Evolutionary conservation across 1,284 basidiomycete genomes (phyloP).

Genomic region (Meira miltonrushii): DNA sequence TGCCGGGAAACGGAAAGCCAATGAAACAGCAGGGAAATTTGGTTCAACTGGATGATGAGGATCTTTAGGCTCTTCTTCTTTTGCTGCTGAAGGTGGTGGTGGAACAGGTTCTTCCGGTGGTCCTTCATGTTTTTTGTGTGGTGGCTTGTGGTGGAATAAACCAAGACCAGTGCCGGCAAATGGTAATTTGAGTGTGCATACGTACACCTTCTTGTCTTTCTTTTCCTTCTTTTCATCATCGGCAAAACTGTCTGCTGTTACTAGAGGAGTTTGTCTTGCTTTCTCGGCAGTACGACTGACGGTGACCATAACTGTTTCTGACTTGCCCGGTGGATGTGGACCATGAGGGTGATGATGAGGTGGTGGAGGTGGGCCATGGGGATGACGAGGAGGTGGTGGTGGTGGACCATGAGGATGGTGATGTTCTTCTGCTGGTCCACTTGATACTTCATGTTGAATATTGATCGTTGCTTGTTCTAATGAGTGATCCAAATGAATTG

Average conservation of each 20-base stretch:
- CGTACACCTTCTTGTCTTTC: neutral
- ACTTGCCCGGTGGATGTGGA: neutral
- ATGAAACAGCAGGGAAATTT: neutral
- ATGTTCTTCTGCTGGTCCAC: neutral
- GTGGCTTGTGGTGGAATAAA: constrained; percentile 7
- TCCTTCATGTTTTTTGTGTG: neutral
- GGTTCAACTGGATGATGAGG: neutral
- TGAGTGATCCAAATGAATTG: neutral
- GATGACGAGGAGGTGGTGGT: neutral
- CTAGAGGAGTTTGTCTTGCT: neutral
- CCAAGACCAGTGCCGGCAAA: neutral
- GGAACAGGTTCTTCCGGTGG: neutral
- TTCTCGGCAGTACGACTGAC: neutral
- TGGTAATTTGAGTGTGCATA: constrained; percentile 5
- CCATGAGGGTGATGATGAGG: neutral
- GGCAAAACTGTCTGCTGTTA: neutral
- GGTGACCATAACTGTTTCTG: neutral
- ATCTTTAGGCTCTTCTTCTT: neutral
- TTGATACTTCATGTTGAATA: neutral
- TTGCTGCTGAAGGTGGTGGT: neutral
- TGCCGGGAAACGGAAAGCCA: neutral
- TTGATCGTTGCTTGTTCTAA: neutral
- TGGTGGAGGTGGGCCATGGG: neutral
- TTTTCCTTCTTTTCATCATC: constrained; percentile 3
- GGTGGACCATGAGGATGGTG: neutral